A percentile compares a stretch with the other conserved stretches of the same genome.
phyloP scores from a whole-genome alignment of 306 rosid species.

The Prosopis cineraria region DNA sequence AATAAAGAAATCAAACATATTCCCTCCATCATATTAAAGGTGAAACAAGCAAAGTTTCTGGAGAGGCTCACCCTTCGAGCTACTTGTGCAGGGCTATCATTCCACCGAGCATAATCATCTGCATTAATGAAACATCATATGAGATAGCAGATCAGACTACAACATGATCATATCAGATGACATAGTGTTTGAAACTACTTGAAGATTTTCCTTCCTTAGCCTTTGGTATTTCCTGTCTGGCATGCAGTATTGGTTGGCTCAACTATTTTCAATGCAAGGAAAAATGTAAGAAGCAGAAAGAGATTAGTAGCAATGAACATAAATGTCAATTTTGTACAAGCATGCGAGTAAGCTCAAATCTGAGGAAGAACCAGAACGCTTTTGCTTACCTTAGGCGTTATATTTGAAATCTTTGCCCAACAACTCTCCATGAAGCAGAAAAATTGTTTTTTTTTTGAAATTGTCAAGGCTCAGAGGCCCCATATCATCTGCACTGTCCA shows the following conservation, averaged over 20 bases:
- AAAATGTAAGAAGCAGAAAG: background rate
- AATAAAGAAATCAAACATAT: slow-evolving; percentile 29
- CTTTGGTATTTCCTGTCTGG: slow-evolving; percentile 47
- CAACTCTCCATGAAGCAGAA: slow-evolving; percentile 80
- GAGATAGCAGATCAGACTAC: slow-evolving; percentile 23
- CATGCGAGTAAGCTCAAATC: slow-evolving; percentile 2
- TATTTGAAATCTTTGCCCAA: slow-evolving; percentile 49
- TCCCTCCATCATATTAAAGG: background rate
- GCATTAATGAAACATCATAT: slow-evolving; percentile 32
- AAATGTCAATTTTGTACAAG: background rate
- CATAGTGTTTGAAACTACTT: slow-evolving; percentile 42
- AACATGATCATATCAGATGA: slow-evolving; percentile 23
- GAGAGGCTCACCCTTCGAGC: slow-evolving; percentile 73
- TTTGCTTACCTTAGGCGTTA: slow-evolving; percentile 62
- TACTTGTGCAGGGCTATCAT: slow-evolving; percentile 46
- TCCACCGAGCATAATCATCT: slow-evolving; percentile 46
- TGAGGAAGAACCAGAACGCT: slow-evolving; percentile 37
- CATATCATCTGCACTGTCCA: slow-evolving; percentile 73
- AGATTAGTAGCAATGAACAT: slow-evolving; percentile 22
- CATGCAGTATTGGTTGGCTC: slow-evolving; percentile 49
- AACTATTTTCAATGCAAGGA: slow-evolving; percentile 34
- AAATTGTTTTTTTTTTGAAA: slow-evolving; percentile 71
- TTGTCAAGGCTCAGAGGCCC: slow-evolving; percentile 88
- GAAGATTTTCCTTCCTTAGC: slow-evolving; percentile 45
- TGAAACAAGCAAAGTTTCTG: slow-evolving; percentile 26